Evolutionary conservation across 2,329 filamentous ascomycete genomes (phyloP), one percentile per base, ranked within the genome.

Genomic region (Penicillium digitatum): DNA sequence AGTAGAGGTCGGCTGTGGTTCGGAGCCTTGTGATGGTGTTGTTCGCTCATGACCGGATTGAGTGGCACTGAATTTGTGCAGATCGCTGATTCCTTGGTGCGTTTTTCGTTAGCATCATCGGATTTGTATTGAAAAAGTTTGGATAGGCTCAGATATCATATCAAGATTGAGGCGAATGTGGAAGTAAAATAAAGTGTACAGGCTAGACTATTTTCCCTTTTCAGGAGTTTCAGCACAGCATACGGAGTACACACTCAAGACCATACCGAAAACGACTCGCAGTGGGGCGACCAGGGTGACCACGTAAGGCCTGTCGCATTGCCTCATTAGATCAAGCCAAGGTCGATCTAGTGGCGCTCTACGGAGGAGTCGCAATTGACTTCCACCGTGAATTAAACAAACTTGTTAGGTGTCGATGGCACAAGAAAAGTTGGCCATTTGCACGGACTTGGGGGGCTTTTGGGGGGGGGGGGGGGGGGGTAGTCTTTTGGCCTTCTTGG

Each of bases 311-410:
- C 8, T 26, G 24, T 26, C 24, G 24, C 24, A 26, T 26, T 26
- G 24, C 24, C 24, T 26, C 24, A 26, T 40, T n/a, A 40, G n/a
- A 40, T 31, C 37, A 53, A 50, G 50, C 50, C 50, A 53, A 53
- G 43, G 22, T 35, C 27, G 35, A 53, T 35, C 29, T 53, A 49
- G 35, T 49, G 18, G 37, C 35, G 18, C 3, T 18, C 35, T 49
- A n/a, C n/a, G n/a, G n/a, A n/a, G n/a, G n/a, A 53, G 43, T 47
- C 40, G 50, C 50, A 39, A 52, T 52, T 52, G 42, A 52, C 34
- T 47, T 47, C 6, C 29, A 44, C 29, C 29, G 20, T 32, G 34
- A 39, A 47, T 39, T 46, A 39, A 47, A 14, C 2, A 11, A 26
- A 26, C 14, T n/a, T 12, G 12, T 14, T 24, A 27, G 24, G 24